Evolutionary conservation across 805 yeast species (phyloP).

Genomic region (Lipomyces starkeyi): DNA sequence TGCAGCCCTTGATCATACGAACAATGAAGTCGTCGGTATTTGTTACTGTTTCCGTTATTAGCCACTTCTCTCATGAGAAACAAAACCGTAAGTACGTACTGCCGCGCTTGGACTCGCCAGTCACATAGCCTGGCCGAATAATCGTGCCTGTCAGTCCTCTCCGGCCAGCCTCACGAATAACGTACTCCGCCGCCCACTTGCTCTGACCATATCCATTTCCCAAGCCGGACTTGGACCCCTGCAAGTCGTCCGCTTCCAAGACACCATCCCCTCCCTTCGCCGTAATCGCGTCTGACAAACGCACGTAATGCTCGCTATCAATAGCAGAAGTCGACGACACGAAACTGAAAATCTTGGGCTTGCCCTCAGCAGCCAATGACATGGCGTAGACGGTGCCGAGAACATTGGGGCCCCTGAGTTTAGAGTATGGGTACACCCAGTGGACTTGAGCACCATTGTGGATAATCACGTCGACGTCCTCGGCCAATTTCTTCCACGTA

Average conservation of each 20-base stretch:
- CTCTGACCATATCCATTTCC: constrained; percentile 96
- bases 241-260: constrained; percentile 79
- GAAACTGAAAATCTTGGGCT: constrained; percentile 83
- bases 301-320: constrained; percentile 81
- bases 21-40: constrained; percentile 96
- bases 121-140: constrained; percentile 94
- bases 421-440: constrained; percentile 96
- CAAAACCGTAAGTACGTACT: constrained; percentile 17
- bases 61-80: neutral
- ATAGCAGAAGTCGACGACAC: constrained; percentile 95
- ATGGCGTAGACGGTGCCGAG: constrained; percentile 83
- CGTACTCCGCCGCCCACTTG: constrained; percentile 95
- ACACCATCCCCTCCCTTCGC: constrained; percentile 73
- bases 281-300: constrained; percentile 72
- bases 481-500: constrained; percentile 64
- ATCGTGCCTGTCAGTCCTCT: constrained; percentile 87
- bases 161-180: constrained; percentile 85
- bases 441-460: constrained; percentile 99
- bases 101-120: constrained; percentile 84
- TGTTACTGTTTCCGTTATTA: constrained; percentile 54
- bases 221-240: constrained; percentile 81
- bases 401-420: constrained; percentile 91
- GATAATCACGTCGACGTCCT: constrained; percentile 76
- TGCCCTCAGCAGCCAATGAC: constrained; percentile 76
- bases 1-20: constrained; percentile 93